These are phyloP conservation scores for Backusella westeae DNA, from an alignment of 192 early-diverging fungal species.

Conservation along the genomic window DNA sequence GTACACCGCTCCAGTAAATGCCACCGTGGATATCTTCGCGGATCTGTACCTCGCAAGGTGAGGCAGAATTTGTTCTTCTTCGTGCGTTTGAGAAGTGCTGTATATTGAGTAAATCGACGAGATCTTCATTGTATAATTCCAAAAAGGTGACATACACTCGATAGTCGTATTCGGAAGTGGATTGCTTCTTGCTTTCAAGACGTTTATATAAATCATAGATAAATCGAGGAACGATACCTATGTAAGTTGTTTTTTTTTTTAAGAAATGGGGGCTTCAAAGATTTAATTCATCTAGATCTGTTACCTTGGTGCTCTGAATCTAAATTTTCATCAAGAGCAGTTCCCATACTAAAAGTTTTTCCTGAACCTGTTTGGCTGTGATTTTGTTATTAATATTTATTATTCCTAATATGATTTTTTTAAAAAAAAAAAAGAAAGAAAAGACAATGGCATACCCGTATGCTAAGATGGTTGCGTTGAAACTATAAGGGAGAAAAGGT, in stretches of 20 bases:
- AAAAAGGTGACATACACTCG: constrained; percentile 78
- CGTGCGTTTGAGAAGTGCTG: constrained; percentile 39
- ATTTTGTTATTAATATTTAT: background rate
- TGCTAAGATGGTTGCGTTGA: constrained; percentile 78
- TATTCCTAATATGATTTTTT: background rate
- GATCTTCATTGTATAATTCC: constrained; percentile 97
- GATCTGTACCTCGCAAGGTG: constrained; percentile 35
- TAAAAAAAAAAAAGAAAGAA: background rate
- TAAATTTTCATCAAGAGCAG: constrained; percentile 45
- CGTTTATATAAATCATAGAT: constrained; percentile 57
- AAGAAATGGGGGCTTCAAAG: no score
- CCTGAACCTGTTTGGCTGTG: constrained; percentile 84
- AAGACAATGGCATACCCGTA: constrained; percentile 5
- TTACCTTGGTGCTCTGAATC: constrained; percentile 13
- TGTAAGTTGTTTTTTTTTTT: background rate
- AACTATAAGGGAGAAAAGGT: constrained; percentile 41
- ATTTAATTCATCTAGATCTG: no score
- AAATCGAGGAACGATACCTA: constrained; percentile 71
- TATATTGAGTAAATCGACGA: constrained; percentile 77
- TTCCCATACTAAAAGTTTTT: constrained; percentile 96
- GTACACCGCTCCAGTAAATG: constrained; percentile 82
- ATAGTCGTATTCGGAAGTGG: constrained; percentile 30
- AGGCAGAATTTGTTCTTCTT: constrained; percentile 1
- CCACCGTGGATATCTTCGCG: constrained; percentile 84
- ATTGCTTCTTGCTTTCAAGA: constrained; percentile 30